Base-by-base conservation (phyloP, 2,329 filamentous ascomycete genomes). In the Zopfia rhizophila region DNA sequence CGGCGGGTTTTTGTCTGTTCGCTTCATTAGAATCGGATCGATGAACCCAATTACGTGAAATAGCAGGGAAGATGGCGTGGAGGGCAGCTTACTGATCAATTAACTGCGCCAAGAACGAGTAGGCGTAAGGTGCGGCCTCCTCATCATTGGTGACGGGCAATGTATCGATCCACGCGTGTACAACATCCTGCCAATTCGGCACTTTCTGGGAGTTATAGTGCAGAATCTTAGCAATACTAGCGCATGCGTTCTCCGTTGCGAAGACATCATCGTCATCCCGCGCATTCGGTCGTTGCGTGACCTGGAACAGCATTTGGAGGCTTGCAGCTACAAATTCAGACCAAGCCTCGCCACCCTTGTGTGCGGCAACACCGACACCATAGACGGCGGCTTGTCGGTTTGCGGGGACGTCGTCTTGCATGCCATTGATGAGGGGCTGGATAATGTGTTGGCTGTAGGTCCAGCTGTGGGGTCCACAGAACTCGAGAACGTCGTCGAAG, bases 381-480 rank as follows among this genome's bases (percentile, higher is more conserved):
- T 99, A 99, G 6, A 92, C 90, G 12, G 94, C 93, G 19, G 94
- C 94, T 79, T 99, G 94, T 44, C 94, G 85, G 68, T 97, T 97
- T 13, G 93, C 91, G 10, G 94, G 88, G 22, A 92, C 90, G 19
- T 86, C 75, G 63, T 97, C 93, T 61, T 84, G 85, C 78, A 96
- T 90, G 31, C 94, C 94, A 49, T 89, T 85, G 32, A 96, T 81
- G 27, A 99, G 82, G 8, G 94, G 92, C 62, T 91, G 86, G 45
- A 92, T 86, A 61, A 99, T 96, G 65, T 92, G 87, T 58, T 87
- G 84, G 65, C 88, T 87, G 70, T 96, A 99, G 56, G 87, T 85
- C 78, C 88, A 93, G 61, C 90, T 95, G 60, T 96, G 87, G 0
- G 87, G 82, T 1, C 93, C 92, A 69, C 92, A 97, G 78, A 97